phyloP scores from a whole-genome alignment of 768 basidiomycete genomes.

The Xerocomellus dryophilus region DNA sequence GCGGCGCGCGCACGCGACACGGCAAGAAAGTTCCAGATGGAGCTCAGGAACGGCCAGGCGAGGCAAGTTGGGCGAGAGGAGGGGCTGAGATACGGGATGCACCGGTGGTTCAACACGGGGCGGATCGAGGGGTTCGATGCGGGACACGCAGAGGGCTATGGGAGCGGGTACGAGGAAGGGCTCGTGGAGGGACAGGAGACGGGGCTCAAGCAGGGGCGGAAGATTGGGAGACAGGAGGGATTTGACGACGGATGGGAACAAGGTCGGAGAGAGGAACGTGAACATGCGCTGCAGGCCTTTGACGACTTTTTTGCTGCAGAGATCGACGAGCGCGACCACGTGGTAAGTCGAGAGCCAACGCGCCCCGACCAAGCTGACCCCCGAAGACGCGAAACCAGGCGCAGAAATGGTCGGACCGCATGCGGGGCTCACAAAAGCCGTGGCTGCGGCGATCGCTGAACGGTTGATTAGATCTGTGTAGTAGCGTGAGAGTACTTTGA shows the following conservation, averaged over 20 bases:
- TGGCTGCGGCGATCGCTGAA: constrained; percentile 25
- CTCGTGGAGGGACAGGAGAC: constrained; percentile 34
- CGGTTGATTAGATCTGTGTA: background rate
- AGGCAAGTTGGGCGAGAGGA: constrained; percentile 44
- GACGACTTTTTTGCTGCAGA: constrained; percentile 53
- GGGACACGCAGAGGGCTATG: constrained; percentile 46
- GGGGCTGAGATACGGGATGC: constrained; percentile 37
- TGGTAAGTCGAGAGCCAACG: constrained; percentile 20
- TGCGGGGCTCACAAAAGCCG: constrained; percentile 18
- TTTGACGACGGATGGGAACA: constrained; percentile 35
- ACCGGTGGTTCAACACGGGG: constrained; percentile 45
- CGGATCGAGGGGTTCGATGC: constrained; percentile 43
- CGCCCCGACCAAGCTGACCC: constrained; percentile 8
- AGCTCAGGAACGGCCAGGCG: constrained; percentile 44
- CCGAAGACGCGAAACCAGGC: constrained; percentile 24
- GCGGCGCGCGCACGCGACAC: constrained; percentile 43
- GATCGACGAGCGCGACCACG: constrained; percentile 27
- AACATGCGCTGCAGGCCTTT: constrained; percentile 54
- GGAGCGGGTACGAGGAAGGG: constrained; percentile 43
- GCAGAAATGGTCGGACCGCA: constrained; percentile 29
- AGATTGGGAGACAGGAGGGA: constrained; percentile 29
- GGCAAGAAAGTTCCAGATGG: constrained; percentile 41
- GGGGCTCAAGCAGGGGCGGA: constrained; percentile 35
- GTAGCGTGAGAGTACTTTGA: constrained; percentile 6
- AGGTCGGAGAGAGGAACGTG: constrained; percentile 49